Percentiles rank a stretch among this genome's conserved stretches.
These are phyloP conservation scores for Fusarium brachygibbosum DNA, from an alignment of 2,329 filamentous ascomycete genomes.

Conservation along the genomic window DNA sequence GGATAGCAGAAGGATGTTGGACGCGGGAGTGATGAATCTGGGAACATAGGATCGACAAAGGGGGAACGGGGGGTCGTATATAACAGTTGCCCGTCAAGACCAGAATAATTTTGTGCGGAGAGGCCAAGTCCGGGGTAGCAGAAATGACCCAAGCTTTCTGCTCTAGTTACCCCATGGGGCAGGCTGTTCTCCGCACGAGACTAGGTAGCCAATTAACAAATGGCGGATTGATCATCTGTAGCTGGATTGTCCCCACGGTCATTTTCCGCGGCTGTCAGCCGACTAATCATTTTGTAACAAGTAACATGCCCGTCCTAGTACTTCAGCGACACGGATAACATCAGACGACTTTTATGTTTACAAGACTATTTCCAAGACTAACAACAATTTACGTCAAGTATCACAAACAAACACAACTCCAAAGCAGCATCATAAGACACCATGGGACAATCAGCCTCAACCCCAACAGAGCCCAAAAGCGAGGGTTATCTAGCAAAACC, in stretches of 20 bases:
- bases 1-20: not conserved
- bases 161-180: slow-evolving; percentile 10
- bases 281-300: not conserved
- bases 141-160: too few relatives aligned
- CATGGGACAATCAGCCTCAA: slow-evolving; percentile 4
- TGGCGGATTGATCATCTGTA: not conserved
- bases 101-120: not conserved
- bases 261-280: slow-evolving; percentile 1
- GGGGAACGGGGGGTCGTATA: not conserved
- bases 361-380: too few relatives aligned
- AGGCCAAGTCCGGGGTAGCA: not conserved
- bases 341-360: not conserved
- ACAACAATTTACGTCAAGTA: too few relatives aligned
- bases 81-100: not conserved
- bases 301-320: not conserved
- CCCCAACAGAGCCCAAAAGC: not conserved
- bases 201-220: too few relatives aligned
- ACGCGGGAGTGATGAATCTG: not conserved
- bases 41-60: not conserved
- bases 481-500: slow-evolving; percentile 3
- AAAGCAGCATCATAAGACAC: not conserved
- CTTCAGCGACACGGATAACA: not conserved
- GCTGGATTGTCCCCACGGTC: slow-evolving; percentile 2
- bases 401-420: not conserved
- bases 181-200: not conserved